Evolutionary conservation across 768 basidiomycete species (phyloP).

Genomic region (Boletus sp.): DNA sequence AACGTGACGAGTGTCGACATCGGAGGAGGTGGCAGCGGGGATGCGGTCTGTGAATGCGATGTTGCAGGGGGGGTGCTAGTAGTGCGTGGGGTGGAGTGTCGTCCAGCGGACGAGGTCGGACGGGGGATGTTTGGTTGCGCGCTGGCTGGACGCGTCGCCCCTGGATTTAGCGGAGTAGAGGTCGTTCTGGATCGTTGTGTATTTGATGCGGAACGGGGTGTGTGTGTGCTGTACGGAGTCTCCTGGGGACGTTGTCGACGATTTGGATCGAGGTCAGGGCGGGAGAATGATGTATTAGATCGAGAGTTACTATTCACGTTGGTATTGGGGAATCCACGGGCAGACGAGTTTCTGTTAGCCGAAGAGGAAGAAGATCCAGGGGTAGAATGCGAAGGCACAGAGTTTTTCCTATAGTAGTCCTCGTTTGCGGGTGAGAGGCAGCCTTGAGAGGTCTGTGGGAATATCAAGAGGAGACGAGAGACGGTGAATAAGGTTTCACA

Average conservation of each 20-base stretch:
- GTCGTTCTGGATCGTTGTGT: conserved; percentile 19
- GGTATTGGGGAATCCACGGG: conserved; percentile 10
- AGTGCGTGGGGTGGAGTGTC: conserved; percentile 5
- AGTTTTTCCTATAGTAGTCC: conserved; percentile 39
- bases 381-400: conserved; percentile 19
- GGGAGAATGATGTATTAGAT: conserved; percentile 42
- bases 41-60: conserved; percentile 32
- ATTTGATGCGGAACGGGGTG: conserved; percentile 18
- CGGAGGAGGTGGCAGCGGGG: conserved; percentile 40
- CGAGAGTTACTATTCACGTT: conserved; percentile 19
- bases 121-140: conserved; percentile 7
- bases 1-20: conserved; percentile 68
- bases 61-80: conserved; percentile 8
- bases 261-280: conserved; percentile 62
- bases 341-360: conserved; percentile 12
- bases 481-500: background rate
- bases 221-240: conserved; percentile 1
- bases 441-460: conserved; percentile 50
- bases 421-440: conserved; percentile 61
- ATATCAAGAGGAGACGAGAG: background rate
- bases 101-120: conserved; percentile 21
- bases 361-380: conserved; percentile 15
- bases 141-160: background rate
- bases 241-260: conserved; percentile 26
- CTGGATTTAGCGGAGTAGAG: conserved; percentile 18